Evolutionary conservation across 2,329 filamentous ascomycete genomes (phyloP), one percentile per base, ranked within the genome.

Genomic region (Aspergillus latus): DNA sequence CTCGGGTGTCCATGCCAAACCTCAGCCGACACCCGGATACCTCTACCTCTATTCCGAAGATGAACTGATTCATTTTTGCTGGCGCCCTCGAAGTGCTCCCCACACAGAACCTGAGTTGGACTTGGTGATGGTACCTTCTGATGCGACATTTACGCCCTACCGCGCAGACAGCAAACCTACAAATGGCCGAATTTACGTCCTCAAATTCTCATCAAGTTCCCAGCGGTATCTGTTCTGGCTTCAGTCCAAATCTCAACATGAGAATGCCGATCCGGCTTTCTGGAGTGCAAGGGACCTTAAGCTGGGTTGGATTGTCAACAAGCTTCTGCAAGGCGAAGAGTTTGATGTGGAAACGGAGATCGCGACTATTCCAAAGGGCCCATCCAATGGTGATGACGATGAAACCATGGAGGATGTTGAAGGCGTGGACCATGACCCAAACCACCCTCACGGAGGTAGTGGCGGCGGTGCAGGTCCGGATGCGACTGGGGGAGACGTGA

Each of bases 31-130:
- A 7, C 86, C 86, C 4, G 93, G 93, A 65, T 97, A 95, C 75
- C 84, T 97, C 71, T 97, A 95, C 74, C 86, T 97, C 53, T 96
- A 94, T 76, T 83, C 83, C 50, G 92, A 96, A 81, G 93, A 97
- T 87, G 93, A 97, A 51, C 84, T 99, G 59, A 82, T 96, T 59
- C 92, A 97, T 79, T 96, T 99, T 78, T 97, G 92, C 84, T 99
- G 95, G 95, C 88, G 92, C 63, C 87, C 90, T 68, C 88, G 94
- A 64, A 83, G 81, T 64, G 84, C 85, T 57, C 80, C 87, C 21
- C 76, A 90, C 63, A 84, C 88, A 61, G 78, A 89, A 57, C 88
- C 92, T 56, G 88, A 94, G 59, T 78, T 96, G 61, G 92, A 99
- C 72, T 84, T 99, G 37, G 85, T 97, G 67, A 97, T 97, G 90